Evolutionary conservation across 345 rosid species (phyloP).

Genomic region (Reutealis trisperma): DNA sequence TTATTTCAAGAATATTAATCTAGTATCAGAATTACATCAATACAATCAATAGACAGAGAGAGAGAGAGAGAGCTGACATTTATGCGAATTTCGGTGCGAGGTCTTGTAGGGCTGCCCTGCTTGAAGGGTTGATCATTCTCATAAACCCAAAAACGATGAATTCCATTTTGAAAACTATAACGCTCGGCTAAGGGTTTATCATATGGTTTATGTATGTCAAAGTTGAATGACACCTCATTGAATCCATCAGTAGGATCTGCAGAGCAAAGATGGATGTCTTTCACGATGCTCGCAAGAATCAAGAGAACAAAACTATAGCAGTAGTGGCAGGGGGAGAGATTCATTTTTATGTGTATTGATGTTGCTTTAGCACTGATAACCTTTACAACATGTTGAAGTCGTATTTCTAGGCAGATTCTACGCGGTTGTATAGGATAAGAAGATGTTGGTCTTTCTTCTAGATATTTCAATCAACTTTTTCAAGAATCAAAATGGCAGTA

Average conservation of each 20-base stretch:
- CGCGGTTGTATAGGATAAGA: too few species aligned
- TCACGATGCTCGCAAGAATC: background rate
- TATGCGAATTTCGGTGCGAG: slow-evolving; percentile 37
- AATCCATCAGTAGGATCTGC: slow-evolving; percentile 36
- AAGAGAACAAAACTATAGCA: background rate
- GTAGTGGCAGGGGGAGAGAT: background rate
- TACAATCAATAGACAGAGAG: too few species aligned
- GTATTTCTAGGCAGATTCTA: too few species aligned
- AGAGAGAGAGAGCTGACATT: slow-evolving; percentile 5
- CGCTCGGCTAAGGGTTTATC: slow-evolving; percentile 20
- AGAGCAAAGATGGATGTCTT: background rate
- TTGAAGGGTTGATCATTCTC: slow-evolving; percentile 29
- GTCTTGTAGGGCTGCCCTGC: slow-evolving; percentile 28
- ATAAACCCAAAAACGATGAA: slow-evolving; percentile 29
- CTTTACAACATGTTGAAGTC: too few species aligned
- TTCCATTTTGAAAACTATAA: slow-evolving; percentile 17
- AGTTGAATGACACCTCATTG: slow-evolving; percentile 22
- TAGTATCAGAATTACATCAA: too few species aligned
- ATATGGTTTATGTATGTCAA: slow-evolving; percentile 29
- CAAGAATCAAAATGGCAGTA: background rate
- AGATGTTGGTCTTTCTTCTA: too few species aligned
- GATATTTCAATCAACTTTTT: background rate
- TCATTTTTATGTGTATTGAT: background rate
- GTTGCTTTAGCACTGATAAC: too few species aligned
- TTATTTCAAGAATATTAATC: too few species aligned